Base-by-base conservation (phyloP, 2,329 filamentous ascomycete species). In the Penicillium verrucosum region DNA sequence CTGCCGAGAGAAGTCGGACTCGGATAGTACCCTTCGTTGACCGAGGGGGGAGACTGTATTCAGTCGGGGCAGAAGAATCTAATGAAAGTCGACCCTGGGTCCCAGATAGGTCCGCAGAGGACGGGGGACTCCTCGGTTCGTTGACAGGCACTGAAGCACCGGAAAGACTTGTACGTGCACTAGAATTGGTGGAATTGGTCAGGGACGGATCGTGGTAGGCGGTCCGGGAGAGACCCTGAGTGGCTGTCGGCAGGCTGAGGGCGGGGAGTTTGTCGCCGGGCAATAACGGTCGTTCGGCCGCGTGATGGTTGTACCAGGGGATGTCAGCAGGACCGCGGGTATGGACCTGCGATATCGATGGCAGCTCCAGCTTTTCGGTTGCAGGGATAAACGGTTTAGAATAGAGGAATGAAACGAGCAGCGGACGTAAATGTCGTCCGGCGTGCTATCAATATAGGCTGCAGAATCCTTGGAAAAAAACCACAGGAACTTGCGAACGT, bases 291-390 rank as follows among this genome's bases (percentile, higher is more conserved):
- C 85, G 84, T 74, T 88, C 84, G 64, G 80, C 75, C 72, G 84
- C 82, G 78, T 88, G 83, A 72, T 82, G 79, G 77, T 86, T 87
- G 78, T 87, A 89, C 78, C 85, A 90, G 75, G 79, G 76, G 65
- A 83, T 81, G 78, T 92, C 88, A 77, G 84, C 82, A 73, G 83
- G 82, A 81, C 87, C 88, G 85, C 89, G 87, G 84, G 87, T 85
- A 78, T 90, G 87, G 80, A 89, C 85, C 81, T 90, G 87, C 73
- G 89, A 89, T 73, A 92, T 89, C 79, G 89, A 89, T 80, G 90
- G 89, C 77, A 92, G 86, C 89, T 92, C 90, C 90, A 95, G 90
- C 82, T 92, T 94, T 88, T 85, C 90, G 89, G 86, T 88, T 85
- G 80, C 73, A 66, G 60, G 63, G 60, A 56, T 67, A 69, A 69